Evolutionary conservation across 1,284 basidiomycete genomes (phyloP).

Genomic region (Melampsora larici-populina): DNA sequence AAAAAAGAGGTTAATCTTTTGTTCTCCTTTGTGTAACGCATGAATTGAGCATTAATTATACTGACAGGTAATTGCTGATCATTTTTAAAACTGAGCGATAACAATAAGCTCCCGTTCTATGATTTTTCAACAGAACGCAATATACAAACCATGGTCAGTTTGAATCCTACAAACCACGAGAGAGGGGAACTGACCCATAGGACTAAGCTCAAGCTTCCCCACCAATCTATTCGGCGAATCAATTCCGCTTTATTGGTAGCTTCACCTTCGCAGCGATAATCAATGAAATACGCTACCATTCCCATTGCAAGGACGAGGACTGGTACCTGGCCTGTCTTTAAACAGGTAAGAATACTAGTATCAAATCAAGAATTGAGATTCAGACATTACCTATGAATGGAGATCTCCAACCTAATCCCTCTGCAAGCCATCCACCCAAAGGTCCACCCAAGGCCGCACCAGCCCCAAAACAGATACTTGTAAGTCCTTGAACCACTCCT

Average conservation of each 20-base stretch:
- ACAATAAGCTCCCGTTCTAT: slow-evolving; percentile 15
- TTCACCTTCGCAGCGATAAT: slow-evolving; percentile 21
- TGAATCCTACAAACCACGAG: background rate
- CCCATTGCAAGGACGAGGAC: slow-evolving; percentile 48
- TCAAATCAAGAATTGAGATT: background rate
- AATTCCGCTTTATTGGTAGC: slow-evolving; percentile 14
- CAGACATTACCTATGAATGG: slow-evolving; percentile 47
- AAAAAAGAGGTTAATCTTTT: background rate
- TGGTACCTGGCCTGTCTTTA: slow-evolving; percentile 49
- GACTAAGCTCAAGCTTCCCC: slow-evolving; percentile 18
- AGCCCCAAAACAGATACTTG: slow-evolving; percentile 52
- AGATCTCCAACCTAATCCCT: slow-evolving; percentile 52
- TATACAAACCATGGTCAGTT: background rate
- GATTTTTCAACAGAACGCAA: background rate
- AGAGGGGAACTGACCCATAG: background rate
- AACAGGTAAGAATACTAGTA: background rate
- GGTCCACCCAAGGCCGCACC: slow-evolving; percentile 52
- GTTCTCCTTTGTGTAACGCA: background rate
- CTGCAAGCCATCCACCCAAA: slow-evolving; percentile 52
- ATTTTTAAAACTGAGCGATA: too few species aligned
- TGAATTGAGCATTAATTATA: background rate
- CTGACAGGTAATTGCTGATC: slow-evolving; percentile 27
- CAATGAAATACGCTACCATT: slow-evolving; percentile 46
- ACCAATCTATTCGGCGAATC: slow-evolving; percentile 26
- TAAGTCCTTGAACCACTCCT: slow-evolving; percentile 51